Evolutionary conservation across 257 asterid genomes (phyloP).

Genomic region (Jasminum sambac): DNA sequence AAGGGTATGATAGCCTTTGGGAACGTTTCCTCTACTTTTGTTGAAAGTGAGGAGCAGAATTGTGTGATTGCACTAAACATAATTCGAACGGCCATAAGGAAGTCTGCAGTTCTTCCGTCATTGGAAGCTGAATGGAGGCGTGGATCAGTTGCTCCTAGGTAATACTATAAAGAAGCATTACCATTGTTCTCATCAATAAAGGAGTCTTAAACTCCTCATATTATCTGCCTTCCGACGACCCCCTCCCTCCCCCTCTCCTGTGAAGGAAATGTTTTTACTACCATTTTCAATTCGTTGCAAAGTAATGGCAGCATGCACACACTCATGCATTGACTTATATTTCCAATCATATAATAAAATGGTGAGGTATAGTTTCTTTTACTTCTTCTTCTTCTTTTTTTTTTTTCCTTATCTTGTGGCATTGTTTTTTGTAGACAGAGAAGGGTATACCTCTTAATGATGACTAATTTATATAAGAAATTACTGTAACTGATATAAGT

Average conservation of each 20-base stretch:
- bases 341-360: slow-evolving; percentile 4
- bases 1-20: slow-evolving; percentile 89
- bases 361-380: neutral
- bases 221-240: too few relatives aligned
- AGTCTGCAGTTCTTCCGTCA: slow-evolving; percentile 76
- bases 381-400: too few relatives aligned
- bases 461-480: neutral
- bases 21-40: slow-evolving; percentile 58
- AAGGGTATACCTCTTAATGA: neutral
- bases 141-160: slow-evolving; percentile 96
- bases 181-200: too few relatives aligned
- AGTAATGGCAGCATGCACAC: neutral
- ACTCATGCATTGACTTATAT: neutral
- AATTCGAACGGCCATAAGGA: slow-evolving; percentile 68
- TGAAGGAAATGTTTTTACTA: neutral
- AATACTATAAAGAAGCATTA: slow-evolving; percentile 29
- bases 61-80: slow-evolving; percentile 76
- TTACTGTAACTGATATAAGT: neutral
- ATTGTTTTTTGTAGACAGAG: neutral
- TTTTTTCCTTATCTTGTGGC: neutral
- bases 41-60: slow-evolving; percentile 68
- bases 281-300: slow-evolving; percentile 3
- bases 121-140: slow-evolving; percentile 94
- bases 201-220: too few relatives aligned
- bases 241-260: neutral